phyloP scores from a whole-genome alignment of 2,329 filamentous ascomycete species.

The Ophiosphaerella herpotricha region DNA sequence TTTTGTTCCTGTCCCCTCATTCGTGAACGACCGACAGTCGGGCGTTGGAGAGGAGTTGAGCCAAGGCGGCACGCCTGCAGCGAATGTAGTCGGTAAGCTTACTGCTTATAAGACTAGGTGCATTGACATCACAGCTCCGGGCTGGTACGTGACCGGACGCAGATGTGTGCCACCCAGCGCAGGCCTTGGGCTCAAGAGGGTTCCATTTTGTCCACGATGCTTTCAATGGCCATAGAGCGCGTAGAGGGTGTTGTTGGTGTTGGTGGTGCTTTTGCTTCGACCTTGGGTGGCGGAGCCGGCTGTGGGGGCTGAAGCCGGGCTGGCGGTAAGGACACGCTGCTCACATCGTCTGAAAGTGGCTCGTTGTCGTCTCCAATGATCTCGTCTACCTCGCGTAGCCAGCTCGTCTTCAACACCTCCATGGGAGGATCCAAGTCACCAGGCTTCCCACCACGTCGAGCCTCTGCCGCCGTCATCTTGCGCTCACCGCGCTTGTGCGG shows the following conservation, averaged over 20 bases:
- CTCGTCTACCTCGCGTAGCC: constrained; percentile 63
- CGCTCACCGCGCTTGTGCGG: constrained; percentile 61
- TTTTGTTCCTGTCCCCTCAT: constrained; percentile 1
- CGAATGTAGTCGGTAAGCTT: constrained; percentile 5
- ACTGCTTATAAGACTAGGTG: constrained; percentile 4
- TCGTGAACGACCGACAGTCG: constrained; percentile 4
- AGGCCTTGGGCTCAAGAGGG: constrained; percentile 28
- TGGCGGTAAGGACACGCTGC: constrained; percentile 21
- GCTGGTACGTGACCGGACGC: constrained; percentile 1
- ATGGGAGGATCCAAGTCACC: constrained; percentile 61
- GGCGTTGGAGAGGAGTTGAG: constrained; percentile 1
- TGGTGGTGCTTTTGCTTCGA: constrained; percentile 39
- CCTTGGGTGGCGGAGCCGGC: constrained; percentile 17
- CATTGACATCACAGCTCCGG: not conserved
- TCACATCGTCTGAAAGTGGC: constrained; percentile 24
- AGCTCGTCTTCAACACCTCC: constrained; percentile 62
- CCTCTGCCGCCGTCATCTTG: constrained; percentile 61
- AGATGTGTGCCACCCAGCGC: constrained; percentile 5
- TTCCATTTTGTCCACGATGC: constrained; percentile 46
- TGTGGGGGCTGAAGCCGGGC: constrained; percentile 8
- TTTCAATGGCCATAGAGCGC: constrained; percentile 46
- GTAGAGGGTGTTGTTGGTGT: constrained; percentile 45
- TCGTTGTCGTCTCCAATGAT: constrained; percentile 36
- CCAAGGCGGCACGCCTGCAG: constrained; percentile 1
- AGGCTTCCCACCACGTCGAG: constrained; percentile 63